Base-by-base conservation (phyloP, 2,329 filamentous ascomycete genomes). In the Ophiostoma triangulosporum region DNA sequence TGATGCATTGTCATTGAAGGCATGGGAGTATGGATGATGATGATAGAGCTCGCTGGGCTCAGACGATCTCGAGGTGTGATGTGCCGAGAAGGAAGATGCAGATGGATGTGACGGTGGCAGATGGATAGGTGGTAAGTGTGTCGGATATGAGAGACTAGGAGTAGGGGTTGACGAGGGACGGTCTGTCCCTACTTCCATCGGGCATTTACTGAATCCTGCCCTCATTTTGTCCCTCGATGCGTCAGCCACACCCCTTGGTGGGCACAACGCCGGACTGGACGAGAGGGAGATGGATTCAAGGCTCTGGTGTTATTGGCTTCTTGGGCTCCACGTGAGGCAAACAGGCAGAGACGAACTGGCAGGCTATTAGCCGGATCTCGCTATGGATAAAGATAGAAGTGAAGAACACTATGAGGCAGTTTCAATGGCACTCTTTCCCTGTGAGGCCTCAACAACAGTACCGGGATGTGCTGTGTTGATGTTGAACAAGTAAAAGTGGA, bases 141-240 rank as follows among this genome's bases (percentile, higher is more conserved):
- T 24, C 15, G 20, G 38, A 9, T 43, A 14, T 48, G 48, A 6
- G n/a, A n/a, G n/a, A 4, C 26, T 24, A 36, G 14, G 32, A 26
- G 31, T 33, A 35, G 29, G 33, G 7, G 40, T 36, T 15, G 52
- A 54, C 8, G 55, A 20, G 32, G 51, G 46, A 31, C 49, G 46
- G 36, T 46, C 26, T 26, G 45, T 38, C 3, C 48, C 49, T 57
- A 52, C 26, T 43, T 50, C 50, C 55, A 50, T 50, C 12, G 55
- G 53, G 32, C 38, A 40, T 43, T 48, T 26, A 24, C 32, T 45
- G 38, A 48, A 33, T 33, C 46, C 51, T 22, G 45, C 45, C 15
- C 38, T 55, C 50, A 53, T 55, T 6, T 15, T 50, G 17, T 26
- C 12, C 31, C 45, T 46, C 12, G 35, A 22, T 22, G 12, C 29